Evolutionary conservation across 345 rosid genomes (phyloP), one percentile per base, ranked within the genome.

Genomic region (Salix viminalis): DNA sequence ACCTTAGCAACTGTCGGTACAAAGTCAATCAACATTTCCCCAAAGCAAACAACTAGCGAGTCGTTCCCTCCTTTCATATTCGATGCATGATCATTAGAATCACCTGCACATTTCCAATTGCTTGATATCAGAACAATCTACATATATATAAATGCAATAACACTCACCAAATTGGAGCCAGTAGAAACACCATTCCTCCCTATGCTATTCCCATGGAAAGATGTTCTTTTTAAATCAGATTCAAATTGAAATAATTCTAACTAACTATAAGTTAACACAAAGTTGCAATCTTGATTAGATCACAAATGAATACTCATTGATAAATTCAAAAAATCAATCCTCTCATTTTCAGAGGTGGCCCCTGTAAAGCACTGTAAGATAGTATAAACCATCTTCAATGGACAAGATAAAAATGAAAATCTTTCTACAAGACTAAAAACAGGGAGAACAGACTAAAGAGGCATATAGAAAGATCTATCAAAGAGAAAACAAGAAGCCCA

Each of bases 1-100:
- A 94, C 97, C 67, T 95, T 97, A 18, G 77, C 86, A 44, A 92
- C 93, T 10, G 97, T 90, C 14, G 99, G 98, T 9, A 96, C 98
- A 78, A 96, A 94, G 83, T 96, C 99, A 1, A 96, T 96, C 87
- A 96, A 83, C 95, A 94, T 87, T 74, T 96, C 99, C 65, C 99
- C 99, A 62, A 94, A 96, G 77, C 96, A 92, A 26, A 96, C 91
- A 58, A 96, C 97, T 19, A 88, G 88, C 7, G 82, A 81, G 28
- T 77, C 80, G 18, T 61, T 70, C 4, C 42, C 42, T 34, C 67
- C 72, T 7, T 77, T 41, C 34, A 61, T 41, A 34, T 71, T 41
- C 46, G 71, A 73, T 6, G 60, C 68, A 37, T 48, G 72, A 36
- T 65, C 34, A 26, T 41, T 71, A n/a, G 73, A 23, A 28, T 32